Base-by-base conservation (phyloP, 1,284 basidiomycete genomes). In the Ceratobasidium sp. region DNA sequence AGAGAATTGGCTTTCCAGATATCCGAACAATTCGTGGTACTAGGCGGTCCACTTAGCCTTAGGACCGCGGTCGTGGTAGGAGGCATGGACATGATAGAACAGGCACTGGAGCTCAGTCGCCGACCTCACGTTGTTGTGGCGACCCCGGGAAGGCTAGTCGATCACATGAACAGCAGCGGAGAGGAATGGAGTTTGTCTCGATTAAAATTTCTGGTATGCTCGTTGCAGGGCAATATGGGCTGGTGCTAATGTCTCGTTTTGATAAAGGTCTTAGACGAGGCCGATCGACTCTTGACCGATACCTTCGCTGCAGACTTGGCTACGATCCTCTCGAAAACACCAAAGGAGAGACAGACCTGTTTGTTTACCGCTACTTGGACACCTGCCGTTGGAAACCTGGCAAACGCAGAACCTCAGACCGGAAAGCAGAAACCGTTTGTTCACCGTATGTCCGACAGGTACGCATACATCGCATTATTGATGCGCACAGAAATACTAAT, bases 1-100 rank as follows among this genome's bases (percentile, higher is more conserved):
- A 96, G 96, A 74, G 96, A 99, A 80, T 84, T 99, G 9, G 97
- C 96, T 0, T 98, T 98, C 79, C 96, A 99, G 80, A 94, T 99
- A 72, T 87, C 94, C 0, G 96, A 98, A 77, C 96, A 99, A 80
- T 98, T 99, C 79, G 88, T 91, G 0, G 96, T 96, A 0, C 85
- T 99, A 0, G 97, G 96, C 25, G 85, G 87, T 30, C 85, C 93
- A 2, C 81, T 96, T 63, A 93, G 90, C 76, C 81, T 95, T 62
- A 88, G 88, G 28, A 97, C 95, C 21, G 87, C 91, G 8, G 93
- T 98, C 2, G 85, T 99, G 23, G 94, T 99, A 2, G 97, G 97
- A 9, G 97, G 97, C 3, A 96, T 99, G 94, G 97, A 99, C 78
- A 97, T 98, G 92, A 95, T 98, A 84, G 81, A 88, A 7, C 97